A percentile compares a stretch with the other conserved stretches of the same genome.
phyloP scores from a whole-genome alignment of 2,329 filamentous ascomycete species.

The Davidsoniella eucalypti region DNA sequence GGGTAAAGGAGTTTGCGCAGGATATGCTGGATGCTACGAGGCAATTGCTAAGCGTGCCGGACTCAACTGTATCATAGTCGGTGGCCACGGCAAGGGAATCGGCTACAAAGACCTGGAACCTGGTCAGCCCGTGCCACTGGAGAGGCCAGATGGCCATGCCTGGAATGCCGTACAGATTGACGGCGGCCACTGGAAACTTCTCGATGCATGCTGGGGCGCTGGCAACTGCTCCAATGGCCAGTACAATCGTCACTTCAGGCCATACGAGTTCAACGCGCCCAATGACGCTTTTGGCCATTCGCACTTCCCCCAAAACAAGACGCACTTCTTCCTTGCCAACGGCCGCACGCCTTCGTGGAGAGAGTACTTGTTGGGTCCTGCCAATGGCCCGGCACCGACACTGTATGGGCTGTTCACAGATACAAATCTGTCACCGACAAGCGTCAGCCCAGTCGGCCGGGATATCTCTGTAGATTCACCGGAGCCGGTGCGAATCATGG shows the following conservation, averaged over 20 bases:
- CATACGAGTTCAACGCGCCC: slow-evolving; percentile 39
- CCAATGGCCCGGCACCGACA: slow-evolving; percentile 30
- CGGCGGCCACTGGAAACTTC: slow-evolving; percentile 72
- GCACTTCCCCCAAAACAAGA: slow-evolving; percentile 58
- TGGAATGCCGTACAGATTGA: slow-evolving; percentile 92
- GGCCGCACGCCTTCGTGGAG: slow-evolving; percentile 57
- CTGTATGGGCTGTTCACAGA: slow-evolving; percentile 28
- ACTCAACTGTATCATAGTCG: slow-evolving; percentile 57
- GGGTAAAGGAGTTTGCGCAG: slow-evolving; percentile 79
- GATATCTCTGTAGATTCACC: slow-evolving; percentile 43
- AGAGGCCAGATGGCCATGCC: slow-evolving; percentile 52
- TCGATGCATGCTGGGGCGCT: slow-evolving; percentile 89
- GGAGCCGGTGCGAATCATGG: slow-evolving; percentile 57
- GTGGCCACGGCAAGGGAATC: slow-evolving; percentile 75
- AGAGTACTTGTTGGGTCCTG: slow-evolving; percentile 56
- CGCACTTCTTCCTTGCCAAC: slow-evolving; percentile 59
- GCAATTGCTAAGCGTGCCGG: slow-evolving; percentile 65
- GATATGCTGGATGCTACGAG: slow-evolving; percentile 71
- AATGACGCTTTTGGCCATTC: slow-evolving; percentile 70
- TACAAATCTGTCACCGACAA: slow-evolving; percentile 38
- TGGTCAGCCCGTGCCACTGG: slow-evolving; percentile 49
- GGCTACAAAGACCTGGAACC: slow-evolving; percentile 48
- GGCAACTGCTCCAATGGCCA: slow-evolving; percentile 42
- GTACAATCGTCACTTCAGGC: slow-evolving; percentile 54
- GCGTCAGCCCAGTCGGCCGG: slow-evolving; percentile 36